Evolutionary conservation across 257 asterid species (phyloP).

Genomic region (Ilex asprella): DNA sequence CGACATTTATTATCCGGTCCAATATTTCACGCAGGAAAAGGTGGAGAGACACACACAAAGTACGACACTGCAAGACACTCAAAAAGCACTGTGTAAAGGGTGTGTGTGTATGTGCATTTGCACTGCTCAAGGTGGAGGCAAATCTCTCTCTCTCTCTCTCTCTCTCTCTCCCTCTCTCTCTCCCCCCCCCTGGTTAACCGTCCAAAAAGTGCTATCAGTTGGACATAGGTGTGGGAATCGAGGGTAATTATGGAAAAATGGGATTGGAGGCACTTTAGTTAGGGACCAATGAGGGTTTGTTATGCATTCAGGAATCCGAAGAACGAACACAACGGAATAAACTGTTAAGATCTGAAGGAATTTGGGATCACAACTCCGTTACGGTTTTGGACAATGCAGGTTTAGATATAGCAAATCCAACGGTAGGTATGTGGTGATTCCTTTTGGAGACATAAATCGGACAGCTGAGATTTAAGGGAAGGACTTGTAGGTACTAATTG

Average conservation of each 20-base stretch:
- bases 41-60: conserved; percentile 7
- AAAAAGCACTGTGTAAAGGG: not conserved
- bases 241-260: too few relatives aligned
- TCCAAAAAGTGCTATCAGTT: conserved; percentile 22
- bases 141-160: too few relatives aligned
- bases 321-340: not conserved
- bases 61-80: conserved; percentile 3
- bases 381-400: not conserved
- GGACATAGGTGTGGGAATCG: too few relatives aligned
- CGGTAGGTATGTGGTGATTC: too few relatives aligned
- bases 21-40: conserved; percentile 20
- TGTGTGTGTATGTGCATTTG: conserved; percentile 7
- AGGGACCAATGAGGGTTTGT: too few relatives aligned
- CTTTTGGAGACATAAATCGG: too few relatives aligned
- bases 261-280: too few relatives aligned
- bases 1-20: conserved; percentile 20
- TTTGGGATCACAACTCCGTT: not conserved
- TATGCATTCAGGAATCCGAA: not conserved
- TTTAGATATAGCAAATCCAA: not conserved
- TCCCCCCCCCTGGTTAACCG: too few relatives aligned
- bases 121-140: conserved; percentile 26
- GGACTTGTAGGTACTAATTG: not conserved
- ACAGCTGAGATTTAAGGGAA: too few relatives aligned
- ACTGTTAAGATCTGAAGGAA: conserved; percentile 1
- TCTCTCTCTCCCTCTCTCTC: too few relatives aligned